Conservation (phyloP, 1,284 basidiomycete species). For the Apiotrichum siamense region DNA sequence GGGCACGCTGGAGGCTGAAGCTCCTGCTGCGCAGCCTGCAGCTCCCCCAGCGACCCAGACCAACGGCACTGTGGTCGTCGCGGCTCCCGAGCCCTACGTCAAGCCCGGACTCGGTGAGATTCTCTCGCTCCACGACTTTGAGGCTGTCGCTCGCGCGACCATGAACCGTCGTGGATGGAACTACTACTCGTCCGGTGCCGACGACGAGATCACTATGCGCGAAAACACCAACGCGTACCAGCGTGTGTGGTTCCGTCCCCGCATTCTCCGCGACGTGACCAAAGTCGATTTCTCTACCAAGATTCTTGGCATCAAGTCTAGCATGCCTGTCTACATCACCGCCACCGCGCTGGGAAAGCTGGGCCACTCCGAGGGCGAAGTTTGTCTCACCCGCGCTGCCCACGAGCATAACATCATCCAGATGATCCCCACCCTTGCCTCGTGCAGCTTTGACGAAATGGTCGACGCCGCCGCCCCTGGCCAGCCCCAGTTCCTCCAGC, state of each 20-base stretch:
- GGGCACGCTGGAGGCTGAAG: constrained; percentile 47
- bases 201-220: constrained; percentile 79
- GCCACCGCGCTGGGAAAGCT: constrained; percentile 60
- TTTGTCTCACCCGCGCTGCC: constrained; percentile 77
- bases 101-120: constrained; percentile 67
- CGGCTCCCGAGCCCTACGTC: constrained; percentile 33
- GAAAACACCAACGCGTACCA: constrained; percentile 87
- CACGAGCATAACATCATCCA: constrained; percentile 75
- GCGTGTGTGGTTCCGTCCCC: constrained; percentile 87
- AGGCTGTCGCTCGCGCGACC: constrained; percentile 67
- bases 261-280: constrained; percentile 72
- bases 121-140: constrained; percentile 85
- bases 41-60: constrained; percentile 45
- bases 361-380: constrained; percentile 86
- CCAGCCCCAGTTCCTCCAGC: constrained; percentile 73
- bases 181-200: constrained; percentile 79
- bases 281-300: constrained; percentile 75
- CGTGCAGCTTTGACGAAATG: constrained; percentile 79
- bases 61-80: constrained; percentile 25
- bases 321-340: constrained; percentile 72
- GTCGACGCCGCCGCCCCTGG: constrained; percentile 67
- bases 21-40: constrained; percentile 13
- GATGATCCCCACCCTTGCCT: constrained; percentile 87
- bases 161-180: constrained; percentile 81
- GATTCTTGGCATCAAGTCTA: constrained; percentile 65